phyloP scores from a whole-genome alignment of 2,329 filamentous ascomycete species.

The Penicillium nordicum region DNA sequence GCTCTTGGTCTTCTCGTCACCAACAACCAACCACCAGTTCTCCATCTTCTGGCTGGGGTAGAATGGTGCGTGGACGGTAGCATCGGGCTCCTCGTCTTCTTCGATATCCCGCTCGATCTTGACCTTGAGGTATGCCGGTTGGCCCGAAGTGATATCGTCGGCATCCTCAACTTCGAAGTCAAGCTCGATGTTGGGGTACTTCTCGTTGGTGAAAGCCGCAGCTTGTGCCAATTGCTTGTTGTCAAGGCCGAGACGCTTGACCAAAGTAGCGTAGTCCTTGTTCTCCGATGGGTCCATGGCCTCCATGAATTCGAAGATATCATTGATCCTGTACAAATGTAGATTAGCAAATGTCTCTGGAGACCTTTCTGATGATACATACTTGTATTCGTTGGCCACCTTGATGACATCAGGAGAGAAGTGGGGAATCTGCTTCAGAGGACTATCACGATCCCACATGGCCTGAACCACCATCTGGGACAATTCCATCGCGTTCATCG shows the following conservation, averaged over 20 bases:
- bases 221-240: conserved; percentile 81
- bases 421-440: conserved; percentile 95
- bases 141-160: conserved; percentile 74
- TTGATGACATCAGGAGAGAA: conserved; percentile 81
- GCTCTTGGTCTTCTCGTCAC: conserved; percentile 83
- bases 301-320: conserved; percentile 98
- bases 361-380: conserved; percentile 39
- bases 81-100: conserved; percentile 71
- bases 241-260: conserved; percentile 73
- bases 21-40: conserved; percentile 98
- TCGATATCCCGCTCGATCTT: conserved; percentile 78
- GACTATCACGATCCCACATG: conserved; percentile 98
- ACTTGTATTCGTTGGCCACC: conserved; percentile 74
- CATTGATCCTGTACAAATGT: conserved; percentile 65
- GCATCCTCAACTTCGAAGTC: conserved; percentile 82
- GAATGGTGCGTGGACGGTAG: conserved; percentile 89
- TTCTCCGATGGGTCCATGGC: conserved; percentile 97
- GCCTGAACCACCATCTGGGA: conserved; percentile 98
- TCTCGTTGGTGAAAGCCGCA: conserved; percentile 92
- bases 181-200: conserved; percentile 91
- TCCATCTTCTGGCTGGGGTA: conserved; percentile 90
- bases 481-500: conserved; percentile 98
- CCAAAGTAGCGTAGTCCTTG: conserved; percentile 69
- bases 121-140: conserved; percentile 77
- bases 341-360: conserved; percentile 25